Base-by-base conservation (phyloP, 371 early-diverging fungal species). In the Circinella umbellata region DNA sequence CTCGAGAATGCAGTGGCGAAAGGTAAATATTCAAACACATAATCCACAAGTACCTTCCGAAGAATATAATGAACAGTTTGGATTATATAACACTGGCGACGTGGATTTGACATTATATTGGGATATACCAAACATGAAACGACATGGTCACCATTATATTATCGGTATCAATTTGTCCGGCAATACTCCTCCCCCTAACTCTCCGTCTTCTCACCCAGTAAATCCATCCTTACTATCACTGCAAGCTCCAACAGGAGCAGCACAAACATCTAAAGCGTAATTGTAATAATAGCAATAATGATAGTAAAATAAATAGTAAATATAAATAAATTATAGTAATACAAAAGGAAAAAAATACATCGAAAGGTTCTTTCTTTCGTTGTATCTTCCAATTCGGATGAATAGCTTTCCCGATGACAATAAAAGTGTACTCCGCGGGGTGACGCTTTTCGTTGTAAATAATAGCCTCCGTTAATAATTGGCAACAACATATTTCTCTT, bases 21-120 rank as follows among this genome's bases (percentile, higher is more conserved):
- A 84, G 55, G 76, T 75, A 4, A 71, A 86, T 4, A 76, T 97
- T 48, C 75, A 76, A 1, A 67, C 77, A 5, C 91, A 90, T 57
- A 94, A 91, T 71, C 87, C 93, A 0, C 82, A 80, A 42, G 81
- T 96, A 3, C 74, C 90, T 5, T 69, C 73, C 9, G 74, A 77
- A 2, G 74, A 80, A 14, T 80, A 88, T 18, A 76, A 77, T 14
- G 72, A 75, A 2, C 71, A 87, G 57, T 96, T 95, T 73, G 89
- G 95, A 0, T 77, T 95, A 10, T 96, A 91, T 73, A 90, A 87
- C 65, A 88, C 92, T 13, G 93, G 92, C 61, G 95, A 96, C 67
- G 86, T 96, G 27, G 98, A 98, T 72, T 80, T 96, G 61, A 83
- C 90, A 4, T 69, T 98, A n/a, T 92, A 93, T 71, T 98, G 96